Base-by-base conservation (phyloP, 768 basidiomycete species). In the Russula sp. region DNA sequence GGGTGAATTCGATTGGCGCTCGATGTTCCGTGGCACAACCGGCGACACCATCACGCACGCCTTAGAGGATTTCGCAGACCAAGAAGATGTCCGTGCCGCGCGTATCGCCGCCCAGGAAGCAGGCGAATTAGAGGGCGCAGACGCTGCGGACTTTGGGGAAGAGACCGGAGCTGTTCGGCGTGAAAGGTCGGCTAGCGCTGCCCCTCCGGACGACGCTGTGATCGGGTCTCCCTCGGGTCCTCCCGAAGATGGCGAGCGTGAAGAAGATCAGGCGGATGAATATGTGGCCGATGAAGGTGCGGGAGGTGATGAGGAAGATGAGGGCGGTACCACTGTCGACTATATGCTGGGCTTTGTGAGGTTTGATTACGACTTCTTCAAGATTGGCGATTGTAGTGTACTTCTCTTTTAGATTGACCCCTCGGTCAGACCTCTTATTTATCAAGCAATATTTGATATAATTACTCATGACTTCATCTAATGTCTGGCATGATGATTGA, bases 1-100 rank as follows among this genome's bases (percentile, higher is more conserved):
- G 71, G 95, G 95, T 52, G 92, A 90, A 73, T 98, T 98, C 71
- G 94, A 97, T 75, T 96, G 94, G 94, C 84, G 92, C 56, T 82
- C 88, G 46, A 77, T 96, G 66, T 85, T 97, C 71, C 81, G 79
- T 44, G 89, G 89, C 62, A 73, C 72, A 36, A 88, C 83, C 14
- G 62, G 53, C 14, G 67, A 65, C 26, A 67, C 63, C 22, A 74
- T 92, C 71, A 85, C 89, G 10, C 83, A 78, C 57, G 94, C 90
- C 0, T 76, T 98, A 5, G 94, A 85, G 8, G 87, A 92, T 60
- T 89, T 89, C 57, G 94, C 96, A 69, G 95, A 98, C 71, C 83
- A 78, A 14, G 94, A 94, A 72, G 95, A 98, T 72, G 87, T 85
- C 0, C 82, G 81, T 67, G 94, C 94, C 6, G 93, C 94, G 8